Percentiles rank a stretch among this genome's conserved stretches.
Conservation (phyloP, 169 alveolate genomes). For the Plasmodium inui region DNA sequence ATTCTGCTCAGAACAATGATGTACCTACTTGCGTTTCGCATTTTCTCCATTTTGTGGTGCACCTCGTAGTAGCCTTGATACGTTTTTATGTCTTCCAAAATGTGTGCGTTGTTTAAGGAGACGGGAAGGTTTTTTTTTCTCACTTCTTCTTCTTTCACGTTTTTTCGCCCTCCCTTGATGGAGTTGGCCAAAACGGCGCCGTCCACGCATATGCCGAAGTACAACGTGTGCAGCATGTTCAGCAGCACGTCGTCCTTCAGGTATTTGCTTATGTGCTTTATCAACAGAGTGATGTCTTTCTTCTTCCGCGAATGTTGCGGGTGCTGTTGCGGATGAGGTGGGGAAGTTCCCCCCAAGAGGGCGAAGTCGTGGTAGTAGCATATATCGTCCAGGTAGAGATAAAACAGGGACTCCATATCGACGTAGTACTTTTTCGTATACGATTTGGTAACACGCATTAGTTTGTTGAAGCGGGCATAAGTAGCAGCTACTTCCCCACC, state of each 20-base stretch:
- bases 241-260: slow-evolving; percentile 33
- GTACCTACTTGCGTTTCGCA: slow-evolving; percentile 8
- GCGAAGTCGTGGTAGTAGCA: slow-evolving; percentile 62
- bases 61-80: slow-evolving; percentile 36
- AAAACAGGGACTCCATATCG: slow-evolving; percentile 46
- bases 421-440: slow-evolving; percentile 49
- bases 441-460: slow-evolving; percentile 7
- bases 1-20: slow-evolving; percentile 12
- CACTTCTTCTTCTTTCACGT: background rate
- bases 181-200: slow-evolving; percentile 3
- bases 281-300: slow-evolving; percentile 26
- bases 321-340: background rate
- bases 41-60: slow-evolving; percentile 13
- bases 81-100: slow-evolving; percentile 1
- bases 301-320: background rate
- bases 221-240: slow-evolving; percentile 23
- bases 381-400: slow-evolving; percentile 45
- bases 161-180: background rate
- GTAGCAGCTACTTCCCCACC: slow-evolving; percentile 8
- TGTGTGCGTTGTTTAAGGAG: background rate
- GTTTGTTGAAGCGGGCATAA: slow-evolving; percentile 17
- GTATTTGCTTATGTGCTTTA: slow-evolving; percentile 49
- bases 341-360: background rate
- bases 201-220: slow-evolving; percentile 18
- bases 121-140: background rate